Evolutionary conservation across 208 protist species (phyloP).

Genomic region (Trypanosomatidae sp.): DNA sequence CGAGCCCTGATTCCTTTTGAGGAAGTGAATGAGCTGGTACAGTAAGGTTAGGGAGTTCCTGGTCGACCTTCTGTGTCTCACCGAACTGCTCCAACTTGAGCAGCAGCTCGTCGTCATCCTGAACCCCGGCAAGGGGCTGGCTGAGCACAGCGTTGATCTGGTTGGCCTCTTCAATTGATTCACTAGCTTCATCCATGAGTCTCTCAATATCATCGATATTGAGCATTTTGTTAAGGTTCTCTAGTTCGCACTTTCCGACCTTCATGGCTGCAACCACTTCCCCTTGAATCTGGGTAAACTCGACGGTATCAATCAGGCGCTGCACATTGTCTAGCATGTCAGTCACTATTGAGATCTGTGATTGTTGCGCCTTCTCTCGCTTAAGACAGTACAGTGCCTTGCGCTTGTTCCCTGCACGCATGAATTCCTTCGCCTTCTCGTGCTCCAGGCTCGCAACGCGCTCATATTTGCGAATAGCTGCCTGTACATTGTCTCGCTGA

Average conservation of each 20-base stretch:
- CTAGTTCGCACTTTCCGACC: slow-evolving; percentile 71
- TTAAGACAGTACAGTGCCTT: slow-evolving; percentile 87
- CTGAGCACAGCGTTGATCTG: slow-evolving; percentile 67
- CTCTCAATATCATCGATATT: slow-evolving; percentile 82
- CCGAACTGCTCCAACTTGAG: slow-evolving; percentile 35
- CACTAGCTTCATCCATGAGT: slow-evolving; percentile 72
- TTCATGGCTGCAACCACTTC: slow-evolving; percentile 70
- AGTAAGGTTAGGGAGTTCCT: slow-evolving; percentile 25
- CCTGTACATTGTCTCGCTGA: slow-evolving; percentile 72
- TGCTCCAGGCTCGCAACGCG: slow-evolving; percentile 46
- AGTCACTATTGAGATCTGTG: slow-evolving; percentile 57
- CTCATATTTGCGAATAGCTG: slow-evolving; percentile 72
- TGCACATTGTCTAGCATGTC: slow-evolving; percentile 85
- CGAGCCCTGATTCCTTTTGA: background rate
- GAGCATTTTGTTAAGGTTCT: slow-evolving; percentile 79
- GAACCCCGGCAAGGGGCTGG: slow-evolving; percentile 39
- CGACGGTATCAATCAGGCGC: slow-evolving; percentile 70
- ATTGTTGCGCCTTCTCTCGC: slow-evolving; percentile 53
- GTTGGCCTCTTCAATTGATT: slow-evolving; percentile 71
- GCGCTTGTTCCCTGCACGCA: slow-evolving; percentile 63
- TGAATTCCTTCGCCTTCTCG: slow-evolving; percentile 62
- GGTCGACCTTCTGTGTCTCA: slow-evolving; percentile 8
- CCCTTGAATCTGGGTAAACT: slow-evolving; percentile 75
- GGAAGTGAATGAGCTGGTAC: slow-evolving; percentile 30
- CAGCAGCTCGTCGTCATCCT: slow-evolving; percentile 70